Conservation (phyloP, 176 grass and related monocot species). For the Rhynchospora tenuis region DNA sequence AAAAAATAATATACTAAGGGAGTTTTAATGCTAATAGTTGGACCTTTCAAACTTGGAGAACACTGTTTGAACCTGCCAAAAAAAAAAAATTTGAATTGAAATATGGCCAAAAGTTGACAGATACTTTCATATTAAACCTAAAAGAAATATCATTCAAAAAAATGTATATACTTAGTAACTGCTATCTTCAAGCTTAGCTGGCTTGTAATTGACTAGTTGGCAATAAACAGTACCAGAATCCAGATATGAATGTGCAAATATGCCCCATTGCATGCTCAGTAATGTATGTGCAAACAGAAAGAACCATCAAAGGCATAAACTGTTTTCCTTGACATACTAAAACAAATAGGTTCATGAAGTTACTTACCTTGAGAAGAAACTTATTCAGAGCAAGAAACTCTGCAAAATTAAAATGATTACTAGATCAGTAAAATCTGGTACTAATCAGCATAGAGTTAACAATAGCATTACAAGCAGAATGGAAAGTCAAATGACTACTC, state of each 20-base stretch:
- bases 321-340: neutral
- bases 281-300: neutral
- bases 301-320: neutral
- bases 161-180: neutral
- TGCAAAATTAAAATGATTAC: conserved; percentile 26
- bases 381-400: conserved; percentile 79
- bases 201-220: neutral
- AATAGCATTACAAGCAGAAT: neutral
- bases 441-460: neutral
- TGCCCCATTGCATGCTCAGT: neutral
- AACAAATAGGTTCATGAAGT: neutral
- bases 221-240: neutral
- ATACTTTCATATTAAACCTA: neutral
- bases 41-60: conserved; percentile 74
- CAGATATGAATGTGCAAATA: no score
- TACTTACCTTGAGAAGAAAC: conserved; percentile 60
- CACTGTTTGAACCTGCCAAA: conserved; percentile 54
- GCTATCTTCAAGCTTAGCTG: neutral
- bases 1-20: neutral
- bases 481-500: neutral
- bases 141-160: neutral
- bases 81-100: conserved; percentile 8
- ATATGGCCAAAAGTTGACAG: neutral
- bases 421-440: neutral
- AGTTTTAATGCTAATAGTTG: conserved; percentile 1